phyloP scores from a whole-genome alignment of 306 rosid genomes.

The Morella rubra region DNA sequence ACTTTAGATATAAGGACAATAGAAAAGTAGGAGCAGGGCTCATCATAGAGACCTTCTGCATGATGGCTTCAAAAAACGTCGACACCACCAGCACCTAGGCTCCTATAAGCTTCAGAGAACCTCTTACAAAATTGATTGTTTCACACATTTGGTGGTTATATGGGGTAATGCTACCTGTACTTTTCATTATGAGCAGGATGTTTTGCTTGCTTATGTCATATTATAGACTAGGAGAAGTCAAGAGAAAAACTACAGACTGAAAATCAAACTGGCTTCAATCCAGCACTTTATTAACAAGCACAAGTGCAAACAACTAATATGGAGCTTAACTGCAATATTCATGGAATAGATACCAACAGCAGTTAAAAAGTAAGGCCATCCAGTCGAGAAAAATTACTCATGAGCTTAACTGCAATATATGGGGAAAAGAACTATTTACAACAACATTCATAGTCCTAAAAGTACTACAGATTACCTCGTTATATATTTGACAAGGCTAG shows the following conservation, averaged over 20 bases:
- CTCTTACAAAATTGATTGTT: not conserved
- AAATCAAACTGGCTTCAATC: not conserved
- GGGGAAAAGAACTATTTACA: not conserved
- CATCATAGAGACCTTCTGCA: not conserved
- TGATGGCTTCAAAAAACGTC: not conserved
- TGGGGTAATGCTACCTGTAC: no score
- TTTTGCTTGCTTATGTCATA: not conserved
- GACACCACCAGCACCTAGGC: not conserved
- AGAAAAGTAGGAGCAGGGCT: not conserved
- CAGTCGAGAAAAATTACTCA: slow-evolving; percentile 11
- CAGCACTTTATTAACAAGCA: slow-evolving; percentile 3
- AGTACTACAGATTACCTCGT: slow-evolving; percentile 56
- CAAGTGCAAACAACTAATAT: slow-evolving; percentile 17
- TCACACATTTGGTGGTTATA: not conserved
- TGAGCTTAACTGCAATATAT: slow-evolving; percentile 6
- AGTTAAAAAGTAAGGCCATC: not conserved
- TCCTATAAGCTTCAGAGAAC: not conserved
- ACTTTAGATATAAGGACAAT: not conserved
- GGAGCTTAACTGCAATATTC: slow-evolving; percentile 4
- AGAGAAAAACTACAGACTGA: not conserved
- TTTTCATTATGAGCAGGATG: not conserved
- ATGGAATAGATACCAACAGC: slow-evolving; percentile 1
- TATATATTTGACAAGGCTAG: slow-evolving; percentile 68
- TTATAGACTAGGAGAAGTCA: not conserved
- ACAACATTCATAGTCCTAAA: slow-evolving; percentile 5